Evolutionary conservation across 768 basidiomycete genomes (phyloP).

Genomic region (Termitomyces bulborhizus): DNA sequence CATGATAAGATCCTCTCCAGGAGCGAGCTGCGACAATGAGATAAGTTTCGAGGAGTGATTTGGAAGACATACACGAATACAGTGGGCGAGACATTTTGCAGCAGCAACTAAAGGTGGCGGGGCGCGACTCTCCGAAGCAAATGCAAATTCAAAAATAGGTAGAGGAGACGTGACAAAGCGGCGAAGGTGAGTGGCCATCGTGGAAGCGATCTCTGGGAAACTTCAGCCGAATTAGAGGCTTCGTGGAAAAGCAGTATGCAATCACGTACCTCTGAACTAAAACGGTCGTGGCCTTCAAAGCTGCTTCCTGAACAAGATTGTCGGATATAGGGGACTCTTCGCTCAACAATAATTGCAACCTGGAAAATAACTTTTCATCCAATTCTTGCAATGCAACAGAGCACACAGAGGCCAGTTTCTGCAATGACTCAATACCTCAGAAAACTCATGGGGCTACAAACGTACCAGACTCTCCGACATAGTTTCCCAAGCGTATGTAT

Average conservation of each 20-base stretch:
- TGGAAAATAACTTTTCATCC: conserved; percentile 61
- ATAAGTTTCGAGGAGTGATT: not conserved
- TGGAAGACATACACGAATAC: conserved; percentile 60
- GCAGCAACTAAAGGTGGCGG: conserved; percentile 80
- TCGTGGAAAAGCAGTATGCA: not conserved
- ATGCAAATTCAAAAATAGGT: conserved; percentile 84
- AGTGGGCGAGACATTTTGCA: conserved; percentile 85
- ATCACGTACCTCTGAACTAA: conserved; percentile 67
- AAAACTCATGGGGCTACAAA: conserved; percentile 1
- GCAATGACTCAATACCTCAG: not conserved
- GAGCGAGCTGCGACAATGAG: conserved; percentile 50
- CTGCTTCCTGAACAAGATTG: conserved; percentile 83
- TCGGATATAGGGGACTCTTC: conserved; percentile 78
- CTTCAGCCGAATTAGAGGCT: conserved; percentile 29
- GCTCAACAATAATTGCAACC: conserved; percentile 70
- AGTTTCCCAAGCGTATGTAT: conserved; percentile 91
- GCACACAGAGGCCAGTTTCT: conserved; percentile 87
- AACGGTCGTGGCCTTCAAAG: conserved; percentile 78
- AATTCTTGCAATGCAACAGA: conserved; percentile 65
- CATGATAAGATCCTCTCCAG: conserved; percentile 84
- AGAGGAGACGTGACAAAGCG: conserved; percentile 86
- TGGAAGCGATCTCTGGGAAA: conserved; percentile 73
- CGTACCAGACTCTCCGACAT: conserved; percentile 85
- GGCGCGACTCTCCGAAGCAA: conserved; percentile 63
- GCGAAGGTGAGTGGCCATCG: conserved; percentile 73